Percentiles rank a stretch among this genome's conserved stretches.
Evolutionary conservation across 23 red algal species (phyloP).

Genomic region (Agarophyton chilense): DNA sequence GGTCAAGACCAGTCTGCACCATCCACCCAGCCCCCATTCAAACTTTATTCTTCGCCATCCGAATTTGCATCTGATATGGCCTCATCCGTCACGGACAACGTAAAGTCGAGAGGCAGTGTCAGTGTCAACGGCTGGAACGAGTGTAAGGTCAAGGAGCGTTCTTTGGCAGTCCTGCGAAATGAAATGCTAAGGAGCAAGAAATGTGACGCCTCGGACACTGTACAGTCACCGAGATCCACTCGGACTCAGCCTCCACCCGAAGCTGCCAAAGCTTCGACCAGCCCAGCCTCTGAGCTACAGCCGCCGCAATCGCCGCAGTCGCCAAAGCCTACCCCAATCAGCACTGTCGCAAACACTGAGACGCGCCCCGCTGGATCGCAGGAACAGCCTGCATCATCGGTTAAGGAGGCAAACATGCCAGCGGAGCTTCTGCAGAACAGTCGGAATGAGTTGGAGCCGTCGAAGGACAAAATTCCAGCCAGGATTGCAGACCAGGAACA

Average conservation of each 20-base stretch:
- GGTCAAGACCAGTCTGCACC: not conserved
- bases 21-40: not conserved
- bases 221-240: not conserved
- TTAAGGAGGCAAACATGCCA: not conserved
- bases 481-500: not conserved
- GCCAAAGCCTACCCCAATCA: not conserved
- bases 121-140: slow-evolving; percentile 38
- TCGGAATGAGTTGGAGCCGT: not conserved
- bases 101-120: not conserved
- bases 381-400: not conserved
- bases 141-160: slow-evolving; percentile 17
- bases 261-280: not conserved
- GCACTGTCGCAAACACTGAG: not conserved
- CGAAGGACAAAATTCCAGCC: not conserved
- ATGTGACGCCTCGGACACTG: not conserved
- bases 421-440: not conserved
- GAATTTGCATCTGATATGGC: slow-evolving; percentile 46
- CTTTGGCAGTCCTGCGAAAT: not conserved
- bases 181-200: slow-evolving; percentile 37
- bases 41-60: slow-evolving; percentile 20
- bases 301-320: not conserved
- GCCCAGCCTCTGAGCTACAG: not conserved
- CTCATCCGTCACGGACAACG: not conserved
- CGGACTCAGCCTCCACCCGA: not conserved
- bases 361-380: not conserved